These are phyloP conservation scores for Barnettozyma sucrosica DNA, from an alignment of 805 yeast genomes.

Conservation along the genomic window DNA sequence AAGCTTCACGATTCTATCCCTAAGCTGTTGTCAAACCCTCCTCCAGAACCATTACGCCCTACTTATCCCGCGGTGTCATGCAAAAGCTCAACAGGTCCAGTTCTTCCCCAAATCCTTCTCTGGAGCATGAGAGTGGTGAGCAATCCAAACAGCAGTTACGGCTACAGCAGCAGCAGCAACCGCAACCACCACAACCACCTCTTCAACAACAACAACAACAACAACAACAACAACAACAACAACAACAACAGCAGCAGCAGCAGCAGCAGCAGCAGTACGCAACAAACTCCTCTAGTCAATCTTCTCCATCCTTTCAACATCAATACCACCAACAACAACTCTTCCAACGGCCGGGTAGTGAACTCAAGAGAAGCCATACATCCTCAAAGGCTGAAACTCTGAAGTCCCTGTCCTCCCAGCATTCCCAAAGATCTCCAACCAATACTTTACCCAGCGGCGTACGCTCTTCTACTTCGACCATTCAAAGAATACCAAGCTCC, in stretches of 20 bases:
- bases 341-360: constrained; percentile 3
- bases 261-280: constrained; percentile 4
- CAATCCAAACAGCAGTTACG: neutral
- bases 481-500: constrained; percentile 18
- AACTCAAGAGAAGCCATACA: constrained; percentile 11
- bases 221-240: constrained; percentile 1
- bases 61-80: constrained; percentile 3
- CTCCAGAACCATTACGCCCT: neutral
- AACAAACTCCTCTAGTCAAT: neutral
- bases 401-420: constrained; percentile 3
- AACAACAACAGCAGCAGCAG: constrained; percentile 2
- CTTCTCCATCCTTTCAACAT: constrained; percentile 4
- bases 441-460: constrained; percentile 11
- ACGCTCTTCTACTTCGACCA: constrained; percentile 16
- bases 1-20: neutral
- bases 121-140: neutral
- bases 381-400: constrained; percentile 1
- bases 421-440: constrained; percentile 20
- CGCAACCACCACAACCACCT: neutral
- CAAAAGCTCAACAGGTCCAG: constrained; percentile 13
- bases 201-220: constrained; percentile 1
- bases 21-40: neutral
- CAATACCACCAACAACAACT: constrained; percentile 2
- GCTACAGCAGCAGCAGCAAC: no score
- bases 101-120: constrained; percentile 15